Conservation (phyloP, 106 monocot genomes). For the Allium sativum region DNA sequence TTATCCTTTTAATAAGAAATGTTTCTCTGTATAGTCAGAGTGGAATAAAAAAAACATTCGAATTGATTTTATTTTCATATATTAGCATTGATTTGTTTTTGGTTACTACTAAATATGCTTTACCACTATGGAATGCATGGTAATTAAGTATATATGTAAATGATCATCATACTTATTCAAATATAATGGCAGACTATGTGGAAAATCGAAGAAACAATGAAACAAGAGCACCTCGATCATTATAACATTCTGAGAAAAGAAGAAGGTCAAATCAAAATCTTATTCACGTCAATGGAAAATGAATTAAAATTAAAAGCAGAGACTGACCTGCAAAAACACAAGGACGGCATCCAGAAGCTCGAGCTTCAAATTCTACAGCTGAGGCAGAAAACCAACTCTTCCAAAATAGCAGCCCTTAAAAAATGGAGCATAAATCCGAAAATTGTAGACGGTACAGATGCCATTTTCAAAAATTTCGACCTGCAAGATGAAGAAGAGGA, state of each 20-base stretch:
- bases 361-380: constrained; percentile 18
- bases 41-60: too few relatives aligned
- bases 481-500: not conserved
- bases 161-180: not conserved
- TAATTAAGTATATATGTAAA: not conserved
- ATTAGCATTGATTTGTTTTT: too few relatives aligned
- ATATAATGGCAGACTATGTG: constrained; percentile 27
- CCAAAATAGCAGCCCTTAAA: constrained; percentile 12
- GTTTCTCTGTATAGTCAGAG: too few relatives aligned
- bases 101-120: not conserved
- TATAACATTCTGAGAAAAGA: constrained; percentile 12
- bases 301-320: constrained; percentile 17
- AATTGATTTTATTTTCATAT: too few relatives aligned
- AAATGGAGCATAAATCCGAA: constrained; percentile 8
- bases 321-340: constrained; percentile 20
- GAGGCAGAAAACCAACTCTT: constrained; percentile 14
- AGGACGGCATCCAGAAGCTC: constrained; percentile 21
- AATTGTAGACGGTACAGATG: not conserved
- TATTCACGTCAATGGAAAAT: constrained; percentile 19
- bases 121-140: too few relatives aligned
- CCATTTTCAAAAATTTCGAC: constrained; percentile 4
- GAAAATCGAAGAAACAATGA: constrained; percentile 22
- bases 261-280: constrained; percentile 17
- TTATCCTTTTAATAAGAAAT: too few relatives aligned
- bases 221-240: constrained; percentile 14